These are phyloP conservation scores for Chionographis japonica DNA, from an alignment of 106 monocot genomes.

Conservation along the genomic window DNA sequence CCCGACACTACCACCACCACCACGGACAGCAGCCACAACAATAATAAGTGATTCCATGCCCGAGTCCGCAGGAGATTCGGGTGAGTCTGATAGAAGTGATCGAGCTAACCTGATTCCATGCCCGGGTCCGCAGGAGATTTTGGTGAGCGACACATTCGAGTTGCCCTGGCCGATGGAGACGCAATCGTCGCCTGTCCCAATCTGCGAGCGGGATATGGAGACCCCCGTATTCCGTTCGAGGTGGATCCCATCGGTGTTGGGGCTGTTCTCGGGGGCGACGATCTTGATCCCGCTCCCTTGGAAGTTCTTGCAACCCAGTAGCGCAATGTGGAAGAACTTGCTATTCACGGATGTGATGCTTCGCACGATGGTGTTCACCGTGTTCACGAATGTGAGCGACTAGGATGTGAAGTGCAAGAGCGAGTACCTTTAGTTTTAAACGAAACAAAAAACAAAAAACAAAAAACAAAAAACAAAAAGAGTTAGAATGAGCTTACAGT, in stretches of 20 bases:
- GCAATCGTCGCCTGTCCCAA: constrained; percentile 80
- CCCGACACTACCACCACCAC: constrained; percentile 29
- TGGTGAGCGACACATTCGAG: constrained; percentile 10
- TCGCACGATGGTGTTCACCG: constrained; percentile 19
- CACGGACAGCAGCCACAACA: too few species aligned
- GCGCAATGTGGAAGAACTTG: constrained; percentile 60
- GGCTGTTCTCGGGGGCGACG: constrained; percentile 47
- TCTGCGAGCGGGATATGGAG: constrained; percentile 19
- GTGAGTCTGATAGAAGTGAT: neutral
- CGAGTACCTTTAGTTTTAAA: too few species aligned
- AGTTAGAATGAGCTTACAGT: constrained; percentile 32
- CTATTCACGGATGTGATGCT: constrained; percentile 53
- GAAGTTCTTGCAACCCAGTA: constrained; percentile 28
- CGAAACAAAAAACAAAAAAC: too few species aligned
- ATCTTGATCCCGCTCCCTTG: constrained; percentile 26
- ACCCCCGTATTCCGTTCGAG: constrained; percentile 36
- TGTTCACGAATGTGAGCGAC: constrained; percentile 39
- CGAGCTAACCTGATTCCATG: constrained; percentile 56
- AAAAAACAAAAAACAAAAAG: neutral
- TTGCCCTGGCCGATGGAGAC: constrained; percentile 61
- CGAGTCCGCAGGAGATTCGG: constrained; percentile 52
- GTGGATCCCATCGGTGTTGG: constrained; percentile 83
- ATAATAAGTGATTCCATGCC: constrained; percentile 43
- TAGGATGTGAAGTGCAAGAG: constrained; percentile 1
- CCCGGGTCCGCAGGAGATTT: constrained; percentile 60